Evolutionary conservation across 306 rosid genomes (phyloP).

Genomic region (Calophaca sinica): DNA sequence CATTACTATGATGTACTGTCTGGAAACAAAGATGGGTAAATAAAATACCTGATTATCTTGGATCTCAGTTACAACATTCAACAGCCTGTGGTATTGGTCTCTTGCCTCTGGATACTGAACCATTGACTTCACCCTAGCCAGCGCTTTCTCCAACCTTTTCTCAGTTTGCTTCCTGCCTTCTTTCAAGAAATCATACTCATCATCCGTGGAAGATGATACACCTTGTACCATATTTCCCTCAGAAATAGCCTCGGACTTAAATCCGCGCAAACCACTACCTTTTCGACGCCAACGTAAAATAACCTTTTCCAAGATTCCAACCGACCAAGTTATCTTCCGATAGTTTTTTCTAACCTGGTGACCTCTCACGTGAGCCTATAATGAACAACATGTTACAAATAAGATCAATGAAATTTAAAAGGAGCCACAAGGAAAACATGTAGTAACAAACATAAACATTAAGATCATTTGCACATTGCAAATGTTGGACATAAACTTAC

Average conservation of each 20-base stretch:
- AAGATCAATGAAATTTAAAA: slow-evolving; percentile 26
- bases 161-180: slow-evolving; percentile 89
- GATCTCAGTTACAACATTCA: slow-evolving; percentile 71
- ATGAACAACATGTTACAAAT: slow-evolving; percentile 21
- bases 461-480: background rate
- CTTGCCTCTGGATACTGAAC: slow-evolving; percentile 91
- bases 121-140: slow-evolving; percentile 93
- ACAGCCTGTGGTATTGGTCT: slow-evolving; percentile 79
- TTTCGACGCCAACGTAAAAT: slow-evolving; percentile 89
- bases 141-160: slow-evolving; percentile 83
- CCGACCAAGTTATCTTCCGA: slow-evolving; percentile 74
- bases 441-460: slow-evolving; percentile 8
- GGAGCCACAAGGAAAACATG: background rate
- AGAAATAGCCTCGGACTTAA: slow-evolving; percentile 62
- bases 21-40: background rate
- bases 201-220: slow-evolving; percentile 55
- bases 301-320: slow-evolving; percentile 86
- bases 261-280: slow-evolving; percentile 90
- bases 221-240: slow-evolving; percentile 56
- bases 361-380: slow-evolving; percentile 91
- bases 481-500: slow-evolving; percentile 43
- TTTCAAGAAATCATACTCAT: slow-evolving; percentile 72
- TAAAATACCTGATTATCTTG: slow-evolving; percentile 73
- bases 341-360: slow-evolving; percentile 84
- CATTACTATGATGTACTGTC: background rate